A percentile compares a stretch with the other conserved stretches of the same genome.
Conservation (phyloP, 192 early-diverging fungal species). For the Entophlyctis helioformis region DNA sequence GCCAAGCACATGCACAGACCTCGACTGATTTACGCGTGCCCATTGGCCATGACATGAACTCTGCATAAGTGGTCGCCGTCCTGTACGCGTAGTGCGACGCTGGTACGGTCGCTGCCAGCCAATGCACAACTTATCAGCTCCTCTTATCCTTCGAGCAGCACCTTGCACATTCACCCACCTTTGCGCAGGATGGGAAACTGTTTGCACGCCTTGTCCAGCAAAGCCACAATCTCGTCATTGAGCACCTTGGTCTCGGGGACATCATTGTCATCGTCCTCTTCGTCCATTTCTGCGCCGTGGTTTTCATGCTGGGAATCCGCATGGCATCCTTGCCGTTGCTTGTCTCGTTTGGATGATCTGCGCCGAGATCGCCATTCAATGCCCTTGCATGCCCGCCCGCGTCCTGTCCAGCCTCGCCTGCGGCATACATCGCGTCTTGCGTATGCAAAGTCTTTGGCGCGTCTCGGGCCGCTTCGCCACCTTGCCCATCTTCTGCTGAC, state of each 20-base stretch:
- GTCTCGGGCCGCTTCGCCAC: not conserved
- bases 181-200: constrained; percentile 8
- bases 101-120: not conserved
- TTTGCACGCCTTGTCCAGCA: constrained; percentile 3
- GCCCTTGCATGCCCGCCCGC: no score
- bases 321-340: no score
- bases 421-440: not conserved
- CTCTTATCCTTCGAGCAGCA: not conserved
- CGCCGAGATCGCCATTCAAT: no score
- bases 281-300: no score
- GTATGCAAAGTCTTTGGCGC: not conserved
- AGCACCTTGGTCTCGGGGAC: no score
- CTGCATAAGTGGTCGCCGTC: constrained; percentile 13
- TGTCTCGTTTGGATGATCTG: no score
- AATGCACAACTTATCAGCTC: not conserved
- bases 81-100: constrained; percentile 20
- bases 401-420: not conserved
- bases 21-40: constrained; percentile 36
- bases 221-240: no score
- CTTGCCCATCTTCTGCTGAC: not conserved
- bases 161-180: not conserved
- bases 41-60: constrained; percentile 27
- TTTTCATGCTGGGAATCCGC: no score
- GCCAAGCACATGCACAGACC: constrained; percentile 9
- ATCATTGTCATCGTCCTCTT: no score